Evolutionary conservation across 1,284 basidiomycete genomes (phyloP).

Genomic region (Cystodermella granulosa): DNA sequence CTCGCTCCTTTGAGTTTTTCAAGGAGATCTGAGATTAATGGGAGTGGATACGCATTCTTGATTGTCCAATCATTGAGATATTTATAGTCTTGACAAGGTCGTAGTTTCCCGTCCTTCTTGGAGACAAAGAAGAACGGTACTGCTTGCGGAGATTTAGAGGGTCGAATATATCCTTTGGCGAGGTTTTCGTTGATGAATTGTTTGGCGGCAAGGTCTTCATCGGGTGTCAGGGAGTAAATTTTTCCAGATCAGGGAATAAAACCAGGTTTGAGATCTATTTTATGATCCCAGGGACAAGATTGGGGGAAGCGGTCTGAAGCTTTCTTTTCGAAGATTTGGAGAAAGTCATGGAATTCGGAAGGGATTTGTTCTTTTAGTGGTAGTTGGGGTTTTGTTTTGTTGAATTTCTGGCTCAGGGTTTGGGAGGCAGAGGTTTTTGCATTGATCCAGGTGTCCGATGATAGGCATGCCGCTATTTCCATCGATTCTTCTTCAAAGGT

Average conservation of each 20-base stretch:
- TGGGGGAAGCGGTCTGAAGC: slow-evolving; percentile 13
- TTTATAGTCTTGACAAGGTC: slow-evolving; percentile 34
- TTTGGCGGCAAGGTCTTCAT: slow-evolving; percentile 21
- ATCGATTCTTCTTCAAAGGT: not conserved
- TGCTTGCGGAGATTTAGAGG: slow-evolving; percentile 27
- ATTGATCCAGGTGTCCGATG: not conserved
- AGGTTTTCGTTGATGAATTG: slow-evolving; percentile 33
- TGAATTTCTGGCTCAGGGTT: not conserved
- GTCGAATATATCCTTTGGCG: slow-evolving; percentile 16
- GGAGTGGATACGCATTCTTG: slow-evolving; percentile 34
- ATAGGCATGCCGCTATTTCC: not conserved
- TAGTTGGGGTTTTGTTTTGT: not conserved
- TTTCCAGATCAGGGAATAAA: slow-evolving; percentile 13
- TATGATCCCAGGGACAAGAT: slow-evolving; percentile 18
- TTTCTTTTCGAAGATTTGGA: slow-evolving; percentile 13
- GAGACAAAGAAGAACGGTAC: slow-evolving; percentile 39
- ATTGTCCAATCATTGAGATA: slow-evolving; percentile 32
- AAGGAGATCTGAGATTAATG: slow-evolving; percentile 29
- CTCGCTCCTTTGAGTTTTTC: slow-evolving; percentile 24
- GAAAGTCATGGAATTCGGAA: slow-evolving; percentile 9
- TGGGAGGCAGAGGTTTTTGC: not conserved
- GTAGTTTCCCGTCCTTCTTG: slow-evolving; percentile 39
- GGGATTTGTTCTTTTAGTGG: slow-evolving; percentile 4
- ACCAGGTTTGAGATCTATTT: slow-evolving; percentile 17
- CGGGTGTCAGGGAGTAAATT: slow-evolving; percentile 23